Conservation (phyloP, 441 rosid genomes). For the Euphorbia schlechtendalii region DNA sequence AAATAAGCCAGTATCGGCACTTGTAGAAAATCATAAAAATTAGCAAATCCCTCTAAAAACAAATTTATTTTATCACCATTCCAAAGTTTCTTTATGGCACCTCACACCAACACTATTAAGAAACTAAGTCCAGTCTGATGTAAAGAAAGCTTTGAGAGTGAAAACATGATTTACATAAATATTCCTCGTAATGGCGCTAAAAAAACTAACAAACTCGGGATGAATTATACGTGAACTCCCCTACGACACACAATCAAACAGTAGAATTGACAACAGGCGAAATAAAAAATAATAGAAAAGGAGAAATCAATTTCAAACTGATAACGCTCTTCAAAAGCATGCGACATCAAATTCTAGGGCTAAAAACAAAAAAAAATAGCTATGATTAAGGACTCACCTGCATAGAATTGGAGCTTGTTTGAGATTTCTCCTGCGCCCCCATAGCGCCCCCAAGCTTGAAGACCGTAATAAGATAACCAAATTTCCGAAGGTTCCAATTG, state of each 20-base stretch:
- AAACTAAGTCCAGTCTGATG: background rate
- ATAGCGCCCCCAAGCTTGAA: conserved; percentile 33
- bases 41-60: background rate
- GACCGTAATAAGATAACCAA: conserved; percentile 24
- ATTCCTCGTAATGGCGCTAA: background rate
- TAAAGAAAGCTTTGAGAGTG: too few species aligned
- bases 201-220: background rate
- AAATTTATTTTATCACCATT: background rate
- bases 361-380: background rate
- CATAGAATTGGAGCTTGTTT: conserved; percentile 67
- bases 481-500: background rate
- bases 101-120: background rate
- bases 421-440: conserved; percentile 87
- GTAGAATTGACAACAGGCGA: conserved; percentile 5
- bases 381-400: conserved; percentile 47
- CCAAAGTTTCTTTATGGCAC: background rate
- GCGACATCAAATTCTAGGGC: conserved; percentile 20
- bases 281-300: conserved; percentile 1
- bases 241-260: background rate
- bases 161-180: background rate
- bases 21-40: background rate
- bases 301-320: conserved; percentile 5
- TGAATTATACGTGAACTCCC: background rate
- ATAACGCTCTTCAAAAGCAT: conserved; percentile 14
- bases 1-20: background rate